Evolutionary conservation across 2,329 filamentous ascomycete genomes (phyloP).

Genomic region (Penicillium sp.): DNA sequence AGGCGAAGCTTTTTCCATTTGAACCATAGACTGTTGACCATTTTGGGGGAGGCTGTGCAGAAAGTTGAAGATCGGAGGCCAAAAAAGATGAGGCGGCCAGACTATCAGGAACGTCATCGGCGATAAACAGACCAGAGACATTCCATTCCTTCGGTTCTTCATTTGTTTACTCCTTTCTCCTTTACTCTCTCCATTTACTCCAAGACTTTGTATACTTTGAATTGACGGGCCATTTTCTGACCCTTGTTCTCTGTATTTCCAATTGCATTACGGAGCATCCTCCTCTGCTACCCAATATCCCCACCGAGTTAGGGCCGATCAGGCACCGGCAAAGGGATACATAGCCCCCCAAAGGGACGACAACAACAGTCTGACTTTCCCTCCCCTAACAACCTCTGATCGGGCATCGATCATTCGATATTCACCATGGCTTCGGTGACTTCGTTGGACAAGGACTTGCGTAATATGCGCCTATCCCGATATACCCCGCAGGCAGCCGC

Average conservation of each 20-base stretch:
- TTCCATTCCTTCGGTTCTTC: slow-evolving; percentile 20
- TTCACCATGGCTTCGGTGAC: slow-evolving; percentile 83
- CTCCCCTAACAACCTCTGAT: background rate
- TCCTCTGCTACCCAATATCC: slow-evolving; percentile 21
- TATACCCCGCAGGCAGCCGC: slow-evolving; percentile 89
- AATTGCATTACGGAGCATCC: background rate
- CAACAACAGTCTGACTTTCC: slow-evolving; percentile 3
- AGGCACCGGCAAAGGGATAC: slow-evolving; percentile 25
- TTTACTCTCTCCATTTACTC: background rate
- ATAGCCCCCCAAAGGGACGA: slow-evolving; percentile 3
- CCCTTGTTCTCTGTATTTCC: background rate
- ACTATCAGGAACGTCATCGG: slow-evolving; percentile 28
- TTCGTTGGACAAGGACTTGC: slow-evolving; percentile 92
- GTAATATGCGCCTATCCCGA: slow-evolving; percentile 83
- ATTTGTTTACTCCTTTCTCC: slow-evolving; percentile 3
- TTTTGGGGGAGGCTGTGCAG: slow-evolving; percentile 22
- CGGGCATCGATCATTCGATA: background rate
- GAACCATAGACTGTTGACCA: slow-evolving; percentile 54
- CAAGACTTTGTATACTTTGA: background rate
- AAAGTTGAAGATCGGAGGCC: slow-evolving; percentile 8
- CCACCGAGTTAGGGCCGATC: slow-evolving; percentile 18
- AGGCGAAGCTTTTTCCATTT: slow-evolving; percentile 61
- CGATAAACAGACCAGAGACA: slow-evolving; percentile 22
- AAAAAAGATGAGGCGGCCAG: slow-evolving; percentile 8
- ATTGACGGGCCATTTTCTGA: background rate